Evolutionary conservation across 306 rosid genomes (phyloP).

Genomic region (Cucurbita pepo): DNA sequence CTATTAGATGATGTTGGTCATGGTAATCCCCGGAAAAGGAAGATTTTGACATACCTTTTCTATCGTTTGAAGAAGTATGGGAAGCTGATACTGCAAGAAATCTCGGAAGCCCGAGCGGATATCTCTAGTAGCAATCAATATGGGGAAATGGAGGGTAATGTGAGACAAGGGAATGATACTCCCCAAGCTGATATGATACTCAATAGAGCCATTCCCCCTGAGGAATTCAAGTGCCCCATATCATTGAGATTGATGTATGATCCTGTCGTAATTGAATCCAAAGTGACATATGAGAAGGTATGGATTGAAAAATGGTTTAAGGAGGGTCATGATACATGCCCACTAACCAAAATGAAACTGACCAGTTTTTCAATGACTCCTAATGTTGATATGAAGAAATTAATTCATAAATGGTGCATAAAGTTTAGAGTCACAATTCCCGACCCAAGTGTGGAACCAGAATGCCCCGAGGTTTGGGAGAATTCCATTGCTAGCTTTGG

Average conservation of each 20-base stretch:
- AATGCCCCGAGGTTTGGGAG: constrained; percentile 28
- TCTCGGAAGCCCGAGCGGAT: constrained; percentile 10
- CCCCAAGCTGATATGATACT: constrained; percentile 14
- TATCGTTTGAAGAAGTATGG: constrained; percentile 36
- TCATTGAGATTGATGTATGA: constrained; percentile 73
- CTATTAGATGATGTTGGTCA: constrained; percentile 27
- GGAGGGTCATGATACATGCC: constrained; percentile 60
- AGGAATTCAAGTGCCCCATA: constrained; percentile 54
- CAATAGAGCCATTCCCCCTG: constrained; percentile 33
- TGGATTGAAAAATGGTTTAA: constrained; percentile 86
- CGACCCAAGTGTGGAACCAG: constrained; percentile 32
- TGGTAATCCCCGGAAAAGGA: constrained; percentile 24
- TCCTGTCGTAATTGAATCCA: constrained; percentile 80
- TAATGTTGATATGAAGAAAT: constrained; percentile 41
- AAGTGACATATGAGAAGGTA: constrained; percentile 63
- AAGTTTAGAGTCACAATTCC: constrained; percentile 32
- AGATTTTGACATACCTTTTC: constrained; percentile 42
- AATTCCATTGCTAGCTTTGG: constrained; percentile 59
- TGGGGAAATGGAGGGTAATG: constrained; percentile 13
- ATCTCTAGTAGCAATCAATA: constrained; percentile 10
- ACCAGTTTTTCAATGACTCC: constrained; percentile 37
- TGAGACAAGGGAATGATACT: constrained; percentile 8
- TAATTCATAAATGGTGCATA: constrained; percentile 60
- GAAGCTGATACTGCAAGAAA: constrained; percentile 19
- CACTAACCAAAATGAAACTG: constrained; percentile 39